Evolutionary conservation across 2,329 filamentous ascomycete species (phyloP).

Genomic region (Amauroascus verrucosus): DNA sequence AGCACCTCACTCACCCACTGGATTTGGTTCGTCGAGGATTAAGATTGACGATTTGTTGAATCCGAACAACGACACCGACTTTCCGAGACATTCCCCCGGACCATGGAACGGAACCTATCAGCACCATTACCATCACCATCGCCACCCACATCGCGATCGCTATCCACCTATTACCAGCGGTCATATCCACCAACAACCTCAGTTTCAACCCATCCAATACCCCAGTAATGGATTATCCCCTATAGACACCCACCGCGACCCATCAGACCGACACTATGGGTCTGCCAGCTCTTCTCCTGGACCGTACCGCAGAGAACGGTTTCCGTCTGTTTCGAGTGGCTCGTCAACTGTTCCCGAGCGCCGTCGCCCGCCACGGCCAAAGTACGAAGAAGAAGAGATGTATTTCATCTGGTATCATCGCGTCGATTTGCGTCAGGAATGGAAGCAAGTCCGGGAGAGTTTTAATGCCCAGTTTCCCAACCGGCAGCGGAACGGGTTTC

Average conservation of each 20-base stretch:
- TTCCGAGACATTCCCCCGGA: not conserved
- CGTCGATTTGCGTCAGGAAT: constrained; percentile 38
- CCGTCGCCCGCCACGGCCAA: constrained; percentile 36
- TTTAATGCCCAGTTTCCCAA: constrained; percentile 37
- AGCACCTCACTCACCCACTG: constrained; percentile 8
- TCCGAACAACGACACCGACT: constrained; percentile 4
- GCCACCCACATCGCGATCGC: not conserved
- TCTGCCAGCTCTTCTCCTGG: constrained; percentile 29
- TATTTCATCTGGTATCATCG: constrained; percentile 44
- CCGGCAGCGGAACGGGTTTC: constrained; percentile 33
- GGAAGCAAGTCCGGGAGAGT: constrained; percentile 37
- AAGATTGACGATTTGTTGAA: constrained; percentile 12
- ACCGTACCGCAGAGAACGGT: constrained; percentile 32
- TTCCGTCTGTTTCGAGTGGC: constrained; percentile 34
- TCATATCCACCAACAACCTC: constrained; percentile 4
- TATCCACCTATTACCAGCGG: not conserved
- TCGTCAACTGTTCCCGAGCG: constrained; percentile 29
- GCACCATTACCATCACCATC: constrained; percentile 9
- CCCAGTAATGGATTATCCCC: constrained; percentile 1
- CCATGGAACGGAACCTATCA: constrained; percentile 7
- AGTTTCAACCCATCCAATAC: constrained; percentile 8
- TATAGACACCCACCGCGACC: constrained; percentile 9
- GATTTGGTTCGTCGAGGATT: constrained; percentile 10
- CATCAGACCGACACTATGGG: constrained; percentile 9
- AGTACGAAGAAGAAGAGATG: constrained; percentile 40